phyloP scores from a whole-genome alignment of 148 eudicot species.

The Tetragonia tetragonoides region DNA sequence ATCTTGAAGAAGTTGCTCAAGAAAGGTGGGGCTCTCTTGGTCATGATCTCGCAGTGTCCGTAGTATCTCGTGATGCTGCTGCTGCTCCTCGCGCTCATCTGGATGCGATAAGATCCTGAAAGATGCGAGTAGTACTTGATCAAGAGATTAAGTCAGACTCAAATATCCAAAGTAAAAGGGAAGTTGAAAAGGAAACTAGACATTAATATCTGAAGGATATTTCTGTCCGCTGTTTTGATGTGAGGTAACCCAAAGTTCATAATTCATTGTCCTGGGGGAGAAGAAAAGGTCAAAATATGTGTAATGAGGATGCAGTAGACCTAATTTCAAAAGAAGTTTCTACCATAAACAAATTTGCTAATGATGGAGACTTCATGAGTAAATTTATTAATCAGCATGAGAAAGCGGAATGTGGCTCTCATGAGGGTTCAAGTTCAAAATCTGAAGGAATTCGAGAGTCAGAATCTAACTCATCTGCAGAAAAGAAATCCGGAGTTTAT shows the following conservation, averaged over 20 bases:
- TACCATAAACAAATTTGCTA: slow-evolving; percentile 65
- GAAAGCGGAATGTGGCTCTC: slow-evolving; percentile 25
- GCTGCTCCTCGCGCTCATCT: slow-evolving; percentile 88
- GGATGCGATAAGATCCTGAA: slow-evolving; percentile 66
- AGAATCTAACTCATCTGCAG: slow-evolving; percentile 21
- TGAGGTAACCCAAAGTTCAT: slow-evolving; percentile 68
- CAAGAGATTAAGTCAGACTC: slow-evolving; percentile 33
- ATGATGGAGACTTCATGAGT: slow-evolving; percentile 80
- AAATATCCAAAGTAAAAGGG: slow-evolving; percentile 37
- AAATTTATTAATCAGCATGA: slow-evolving; percentile 36
- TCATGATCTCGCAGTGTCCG: slow-evolving; percentile 69
- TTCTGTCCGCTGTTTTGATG: slow-evolving; percentile 47
- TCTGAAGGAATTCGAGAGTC: slow-evolving; percentile 31
- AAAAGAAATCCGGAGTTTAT: slow-evolving; percentile 30
- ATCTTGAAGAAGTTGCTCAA: slow-evolving; percentile 75
- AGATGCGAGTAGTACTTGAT: slow-evolving; percentile 41
- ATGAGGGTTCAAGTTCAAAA: slow-evolving; percentile 28
- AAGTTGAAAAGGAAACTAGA: slow-evolving; percentile 44
- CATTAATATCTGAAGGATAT: slow-evolving; percentile 24
- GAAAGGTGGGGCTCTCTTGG: slow-evolving; percentile 96
- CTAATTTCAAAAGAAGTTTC: slow-evolving; percentile 71
- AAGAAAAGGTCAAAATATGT: slow-evolving; percentile 45
- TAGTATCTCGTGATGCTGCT: slow-evolving; percentile 67
- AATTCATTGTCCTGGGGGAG: slow-evolving; percentile 91
- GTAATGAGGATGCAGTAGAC: slow-evolving; percentile 43